Evolutionary conservation across 352 stramenopile species (phyloP).

Genomic region (Pythium grandisporangium): DNA sequence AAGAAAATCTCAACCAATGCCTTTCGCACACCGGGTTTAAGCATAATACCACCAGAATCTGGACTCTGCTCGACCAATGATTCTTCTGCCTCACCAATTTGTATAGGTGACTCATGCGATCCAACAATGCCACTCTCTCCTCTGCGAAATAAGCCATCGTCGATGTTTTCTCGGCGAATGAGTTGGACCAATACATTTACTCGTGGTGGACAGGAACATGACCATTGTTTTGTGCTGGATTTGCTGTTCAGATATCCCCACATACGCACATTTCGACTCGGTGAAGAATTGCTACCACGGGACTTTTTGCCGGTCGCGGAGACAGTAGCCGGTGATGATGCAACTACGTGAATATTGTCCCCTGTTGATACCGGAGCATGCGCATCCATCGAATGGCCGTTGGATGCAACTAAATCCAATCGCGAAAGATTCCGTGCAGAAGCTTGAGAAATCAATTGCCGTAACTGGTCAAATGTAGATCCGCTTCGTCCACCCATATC

Average conservation of each 20-base stretch:
- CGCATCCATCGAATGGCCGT: too few species aligned
- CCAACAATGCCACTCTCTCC: slow-evolving; percentile 4
- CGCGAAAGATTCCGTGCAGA: too few species aligned
- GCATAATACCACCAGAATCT: neutral
- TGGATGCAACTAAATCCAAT: too few species aligned
- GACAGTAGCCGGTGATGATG: too few species aligned
- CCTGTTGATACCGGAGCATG: too few species aligned
- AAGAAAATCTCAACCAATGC: slow-evolving; percentile 5
- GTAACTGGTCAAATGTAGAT: slow-evolving; percentile 42
- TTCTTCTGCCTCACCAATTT: neutral
- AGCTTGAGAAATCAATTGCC: slow-evolving; percentile 15
- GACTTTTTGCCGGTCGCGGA: too few species aligned
- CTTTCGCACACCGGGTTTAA: slow-evolving; percentile 2
- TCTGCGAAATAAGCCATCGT: neutral
- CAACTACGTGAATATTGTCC: too few species aligned
- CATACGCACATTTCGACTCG: too few species aligned
- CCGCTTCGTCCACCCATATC: too few species aligned
- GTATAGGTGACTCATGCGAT: neutral
- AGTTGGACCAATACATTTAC: slow-evolving; percentile 10
- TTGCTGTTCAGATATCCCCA: slow-evolving; percentile 2
- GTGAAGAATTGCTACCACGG: too few species aligned
- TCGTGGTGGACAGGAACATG: slow-evolving; percentile 6
- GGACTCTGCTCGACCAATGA: slow-evolving; percentile 2
- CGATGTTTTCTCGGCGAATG: slow-evolving; percentile 1
- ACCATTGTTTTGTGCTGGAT: slow-evolving; percentile 1